Base-by-base conservation (phyloP, 2,329 filamentous ascomycete species). In the Fusarium compactum region DNA sequence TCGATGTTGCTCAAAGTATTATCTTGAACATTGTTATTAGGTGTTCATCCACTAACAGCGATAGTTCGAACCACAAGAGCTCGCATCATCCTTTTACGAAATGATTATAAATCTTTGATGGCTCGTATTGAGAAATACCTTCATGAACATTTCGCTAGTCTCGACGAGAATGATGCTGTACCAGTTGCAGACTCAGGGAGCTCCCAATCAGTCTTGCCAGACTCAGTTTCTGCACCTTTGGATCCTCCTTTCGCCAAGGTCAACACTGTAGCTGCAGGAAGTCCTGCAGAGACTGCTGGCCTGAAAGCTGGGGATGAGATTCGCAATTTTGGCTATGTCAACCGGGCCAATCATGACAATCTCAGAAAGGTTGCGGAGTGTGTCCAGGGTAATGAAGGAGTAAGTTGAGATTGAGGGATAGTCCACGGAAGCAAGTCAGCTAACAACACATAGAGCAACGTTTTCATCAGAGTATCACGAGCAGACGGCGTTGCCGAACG, bases 71-170 rank as follows among this genome's bases (percentile, higher is more conserved):
- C 94, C n/a, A 97, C 95, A 40, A 88, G 96, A 80, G 89, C 95
- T 29, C 90, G 93, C 65, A 97, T 99, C 73, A 96, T 98, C 72
- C 86, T 91, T 72, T 86, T 98, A 41, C 91, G 92, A 70, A 98
- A 98, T 78, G 96, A 99, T 80, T 95, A 97, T 83, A 98, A 97
- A 78, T 89, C 90, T 41, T 82, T 98, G 45, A 98, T 98, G 94
- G 82, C 82, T 62, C 85, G 87, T 62, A 91, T 98, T 73, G 96
- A 98, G 80, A 91, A 91, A 76, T 90, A 90, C 48, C 86, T 99
- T n/a, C 94, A 98, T 78, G 90, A 92, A 71, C 92, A 96, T 78
- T 97, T 98, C 79, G 94, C 94, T n/a, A 89, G 83, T 66, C 79
- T 92, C 45, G 85, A 87, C 68, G 85, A 89, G 66, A 82, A 83